These are phyloP conservation scores for Glomus cerebriforme DNA, from an alignment of 192 early-diverging fungal genomes.

Conservation along the genomic window DNA sequence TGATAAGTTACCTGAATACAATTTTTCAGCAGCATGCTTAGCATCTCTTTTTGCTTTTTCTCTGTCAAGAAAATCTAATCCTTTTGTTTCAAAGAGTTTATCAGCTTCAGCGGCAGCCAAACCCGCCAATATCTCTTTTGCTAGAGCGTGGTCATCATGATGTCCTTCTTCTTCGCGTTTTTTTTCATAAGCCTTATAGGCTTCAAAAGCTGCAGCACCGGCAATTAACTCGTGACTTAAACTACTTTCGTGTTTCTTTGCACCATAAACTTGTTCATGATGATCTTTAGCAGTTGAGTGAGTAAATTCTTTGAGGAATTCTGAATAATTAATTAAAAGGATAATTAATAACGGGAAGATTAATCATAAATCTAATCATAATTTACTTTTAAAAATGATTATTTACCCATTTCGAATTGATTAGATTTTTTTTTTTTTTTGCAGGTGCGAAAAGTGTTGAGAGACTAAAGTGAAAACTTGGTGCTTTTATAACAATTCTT, in stretches of 20 bases:
- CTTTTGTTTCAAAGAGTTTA: constrained; percentile 45
- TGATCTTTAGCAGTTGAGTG: neutral
- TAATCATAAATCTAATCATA: too few species aligned
- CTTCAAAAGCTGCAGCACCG: constrained; percentile 57
- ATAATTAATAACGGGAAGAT: too few species aligned
- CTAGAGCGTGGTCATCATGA: constrained; percentile 22
- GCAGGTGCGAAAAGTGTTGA: too few species aligned
- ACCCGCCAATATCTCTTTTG: constrained; percentile 45
- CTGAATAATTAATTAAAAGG: too few species aligned
- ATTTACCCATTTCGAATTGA: too few species aligned
- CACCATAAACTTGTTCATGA: constrained; percentile 28
- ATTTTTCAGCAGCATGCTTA: constrained; percentile 33
- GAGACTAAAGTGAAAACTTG: too few species aligned
- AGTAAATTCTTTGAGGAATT: too few species aligned
- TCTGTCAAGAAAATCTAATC: constrained; percentile 46
- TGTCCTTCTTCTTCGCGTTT: constrained; percentile 4
- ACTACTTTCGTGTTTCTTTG: constrained; percentile 32
- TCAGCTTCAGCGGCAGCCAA: constrained; percentile 45
- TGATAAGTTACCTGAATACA: constrained; percentile 30
- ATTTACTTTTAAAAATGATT: too few species aligned
- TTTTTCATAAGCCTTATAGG: constrained; percentile 47
- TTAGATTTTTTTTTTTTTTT: too few species aligned
- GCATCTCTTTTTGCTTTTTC: constrained; percentile 42
- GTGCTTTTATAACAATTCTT: too few species aligned
- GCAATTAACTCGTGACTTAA: constrained; percentile 49